Evolutionary conservation across 306 rosid genomes (phyloP).

Genomic region (Fragaria nilgerrensis): DNA sequence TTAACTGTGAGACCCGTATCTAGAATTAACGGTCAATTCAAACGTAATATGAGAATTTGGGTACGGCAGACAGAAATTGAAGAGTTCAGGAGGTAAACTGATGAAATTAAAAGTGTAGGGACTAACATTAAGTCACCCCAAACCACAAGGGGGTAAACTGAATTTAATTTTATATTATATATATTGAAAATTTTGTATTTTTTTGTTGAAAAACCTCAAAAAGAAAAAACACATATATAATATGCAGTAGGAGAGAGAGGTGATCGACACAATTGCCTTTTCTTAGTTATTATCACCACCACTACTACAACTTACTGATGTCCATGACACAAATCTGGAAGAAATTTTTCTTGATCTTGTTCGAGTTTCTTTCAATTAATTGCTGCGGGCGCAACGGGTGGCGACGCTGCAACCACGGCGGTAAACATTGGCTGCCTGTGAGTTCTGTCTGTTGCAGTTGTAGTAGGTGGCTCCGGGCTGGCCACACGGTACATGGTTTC

Average conservation of each 20-base stretch:
- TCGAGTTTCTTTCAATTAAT: not conserved
- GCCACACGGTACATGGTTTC: not conserved
- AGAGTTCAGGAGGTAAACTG: too few species aligned
- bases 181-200: not conserved
- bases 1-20: too few species aligned
- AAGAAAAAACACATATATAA: not conserved
- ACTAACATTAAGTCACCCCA: too few species aligned
- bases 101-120: too few species aligned
- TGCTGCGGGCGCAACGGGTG: not conserved
- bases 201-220: not conserved
- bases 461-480: not conserved
- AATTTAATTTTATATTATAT: too few species aligned
- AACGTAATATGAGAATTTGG: too few species aligned
- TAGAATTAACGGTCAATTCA: too few species aligned
- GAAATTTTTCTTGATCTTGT: not conserved
- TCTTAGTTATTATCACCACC: too few species aligned
- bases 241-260: not conserved
- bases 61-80: too few species aligned
- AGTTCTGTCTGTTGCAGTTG: not conserved
- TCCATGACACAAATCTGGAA: not conserved
- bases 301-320: not conserved
- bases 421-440: not conserved
- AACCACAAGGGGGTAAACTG: too few species aligned
- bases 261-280: not conserved
- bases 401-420: not conserved